phyloP scores from a whole-genome alignment of 140 eudicot species.

The Stevia rebaudiana region DNA sequence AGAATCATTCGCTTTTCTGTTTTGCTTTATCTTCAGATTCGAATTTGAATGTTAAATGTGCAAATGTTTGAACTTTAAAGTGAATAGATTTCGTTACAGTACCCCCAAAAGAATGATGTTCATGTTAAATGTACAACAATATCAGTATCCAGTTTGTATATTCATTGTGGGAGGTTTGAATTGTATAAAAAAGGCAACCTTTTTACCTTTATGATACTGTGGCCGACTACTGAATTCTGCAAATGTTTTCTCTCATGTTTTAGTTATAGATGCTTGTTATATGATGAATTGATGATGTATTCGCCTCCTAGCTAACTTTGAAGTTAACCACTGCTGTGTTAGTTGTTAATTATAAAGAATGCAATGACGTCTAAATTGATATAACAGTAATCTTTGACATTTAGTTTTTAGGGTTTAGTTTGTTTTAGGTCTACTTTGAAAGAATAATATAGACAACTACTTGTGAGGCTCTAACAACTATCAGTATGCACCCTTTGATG shows the following conservation, averaged over 20 bases:
- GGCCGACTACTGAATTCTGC: not conserved
- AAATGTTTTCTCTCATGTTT: not conserved
- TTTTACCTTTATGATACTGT: too few relatives aligned
- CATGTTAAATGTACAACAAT: not conserved
- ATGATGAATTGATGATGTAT: too few relatives aligned
- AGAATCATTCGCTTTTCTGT: too few relatives aligned
- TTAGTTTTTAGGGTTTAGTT: not conserved
- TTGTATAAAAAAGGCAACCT: not conserved
- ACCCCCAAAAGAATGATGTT: not conserved
- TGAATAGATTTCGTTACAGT: too few relatives aligned
- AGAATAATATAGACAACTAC: not conserved
- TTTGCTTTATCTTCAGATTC: too few relatives aligned
- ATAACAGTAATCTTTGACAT: not conserved
- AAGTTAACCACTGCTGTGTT: not conserved
- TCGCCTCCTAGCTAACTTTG: too few relatives aligned
- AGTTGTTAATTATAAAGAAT: not conserved
- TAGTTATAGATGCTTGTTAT: not conserved
- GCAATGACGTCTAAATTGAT: too few relatives aligned
- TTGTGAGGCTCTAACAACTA: not conserved
- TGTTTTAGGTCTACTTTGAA: not conserved
- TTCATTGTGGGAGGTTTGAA: not conserved
- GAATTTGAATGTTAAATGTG: too few relatives aligned
- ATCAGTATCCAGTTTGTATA: not conserved
- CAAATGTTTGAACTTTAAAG: too few relatives aligned
- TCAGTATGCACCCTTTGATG: not conserved